A percentile compares a stretch with the other conserved stretches of the same genome.
Evolutionary conservation across 73 alveolate species (phyloP).

Genomic region (Paramecium sexaurelia): DNA sequence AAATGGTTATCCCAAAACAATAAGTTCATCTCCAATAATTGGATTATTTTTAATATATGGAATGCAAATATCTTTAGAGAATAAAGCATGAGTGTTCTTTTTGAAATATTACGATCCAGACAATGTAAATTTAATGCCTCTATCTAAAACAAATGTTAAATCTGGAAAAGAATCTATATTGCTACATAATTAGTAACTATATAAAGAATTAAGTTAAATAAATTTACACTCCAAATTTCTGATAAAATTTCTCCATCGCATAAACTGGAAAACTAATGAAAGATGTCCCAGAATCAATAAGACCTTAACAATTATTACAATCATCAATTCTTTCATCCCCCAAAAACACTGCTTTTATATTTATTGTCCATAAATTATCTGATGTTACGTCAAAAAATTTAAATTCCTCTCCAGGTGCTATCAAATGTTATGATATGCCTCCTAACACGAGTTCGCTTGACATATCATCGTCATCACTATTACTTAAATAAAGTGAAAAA

Average conservation of each 20-base stretch:
- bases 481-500: conserved; percentile 6
- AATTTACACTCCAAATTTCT: conserved; percentile 21
- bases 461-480: conserved; percentile 4
- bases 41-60: conserved; percentile 40
- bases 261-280: conserved; percentile 36
- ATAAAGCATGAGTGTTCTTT: conserved; percentile 28
- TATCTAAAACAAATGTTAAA: conserved; percentile 3
- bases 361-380: conserved; percentile 29
- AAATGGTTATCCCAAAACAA: conserved; percentile 45
- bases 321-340: conserved; percentile 51
- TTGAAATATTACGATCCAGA: background rate
- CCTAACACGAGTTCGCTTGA: conserved; percentile 8
- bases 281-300: conserved; percentile 47
- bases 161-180: conserved; percentile 28
- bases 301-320: conserved; percentile 43
- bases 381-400: conserved; percentile 25
- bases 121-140: conserved; percentile 8
- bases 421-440: background rate
- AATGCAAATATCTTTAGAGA: conserved; percentile 38
- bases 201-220: background rate
- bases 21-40: conserved; percentile 34
- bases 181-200: background rate
- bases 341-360: conserved; percentile 21
- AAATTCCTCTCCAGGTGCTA: conserved; percentile 34
- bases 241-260: conserved; percentile 39